These are phyloP conservation scores for Aspergillus alliaceus DNA, from an alignment of 2,329 filamentous ascomycete genomes.

Conservation along the genomic window DNA sequence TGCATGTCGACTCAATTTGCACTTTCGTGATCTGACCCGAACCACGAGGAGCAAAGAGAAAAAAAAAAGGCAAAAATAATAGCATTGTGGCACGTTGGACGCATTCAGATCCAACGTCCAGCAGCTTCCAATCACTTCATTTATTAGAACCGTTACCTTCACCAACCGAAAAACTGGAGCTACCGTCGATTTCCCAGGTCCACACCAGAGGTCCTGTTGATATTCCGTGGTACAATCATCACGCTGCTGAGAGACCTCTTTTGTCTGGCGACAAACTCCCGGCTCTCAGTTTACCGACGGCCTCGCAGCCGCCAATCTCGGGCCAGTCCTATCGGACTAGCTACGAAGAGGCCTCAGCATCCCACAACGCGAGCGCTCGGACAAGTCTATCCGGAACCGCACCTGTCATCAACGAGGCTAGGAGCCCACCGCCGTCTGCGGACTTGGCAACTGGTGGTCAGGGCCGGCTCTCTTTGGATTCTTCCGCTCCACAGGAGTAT, in stretches of 20 bases:
- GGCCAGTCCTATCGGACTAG: constrained; percentile 73
- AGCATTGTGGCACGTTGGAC: constrained; percentile 21
- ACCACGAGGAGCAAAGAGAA: not conserved
- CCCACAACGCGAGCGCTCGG: constrained; percentile 54
- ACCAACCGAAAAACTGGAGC: constrained; percentile 88
- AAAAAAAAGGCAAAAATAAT: not conserved
- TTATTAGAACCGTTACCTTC: constrained; percentile 31
- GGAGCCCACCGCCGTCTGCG: constrained; percentile 68
- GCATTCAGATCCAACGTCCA: constrained; percentile 24
- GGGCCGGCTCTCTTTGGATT: constrained; percentile 35
- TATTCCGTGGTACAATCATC: constrained; percentile 67
- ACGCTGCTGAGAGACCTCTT: constrained; percentile 63
- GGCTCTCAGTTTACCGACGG: constrained; percentile 67
- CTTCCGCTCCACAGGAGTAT: constrained; percentile 35
- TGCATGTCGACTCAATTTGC: constrained; percentile 7
- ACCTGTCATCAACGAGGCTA: constrained; percentile 49
- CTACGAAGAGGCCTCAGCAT: constrained; percentile 64
- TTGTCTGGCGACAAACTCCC: constrained; percentile 74
- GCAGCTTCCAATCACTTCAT: constrained; percentile 8
- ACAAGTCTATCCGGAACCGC: constrained; percentile 58
- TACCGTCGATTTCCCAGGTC: constrained; percentile 81
- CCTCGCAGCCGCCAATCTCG: constrained; percentile 64
- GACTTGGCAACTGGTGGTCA: constrained; percentile 54
- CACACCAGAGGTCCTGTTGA: constrained; percentile 76
- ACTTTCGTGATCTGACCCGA: not conserved